These are phyloP conservation scores for Backusella westeae DNA, from an alignment of 192 early-diverging fungal genomes.

Conservation along the genomic window DNA sequence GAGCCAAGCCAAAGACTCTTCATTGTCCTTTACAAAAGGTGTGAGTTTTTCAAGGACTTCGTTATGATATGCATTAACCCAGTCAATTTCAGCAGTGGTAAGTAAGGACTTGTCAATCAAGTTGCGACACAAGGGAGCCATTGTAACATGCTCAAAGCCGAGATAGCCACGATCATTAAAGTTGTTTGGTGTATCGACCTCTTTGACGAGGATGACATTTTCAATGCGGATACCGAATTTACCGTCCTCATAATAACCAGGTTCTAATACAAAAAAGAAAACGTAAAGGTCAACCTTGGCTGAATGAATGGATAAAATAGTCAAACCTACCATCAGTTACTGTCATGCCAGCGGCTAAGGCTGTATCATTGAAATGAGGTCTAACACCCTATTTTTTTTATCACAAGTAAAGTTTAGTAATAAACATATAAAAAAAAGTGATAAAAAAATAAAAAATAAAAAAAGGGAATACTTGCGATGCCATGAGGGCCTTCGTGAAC, in stretches of 20 bases:
- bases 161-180: constrained; percentile 83
- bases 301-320: too few relatives aligned
- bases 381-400: constrained; percentile 37
- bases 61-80: constrained; percentile 87
- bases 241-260: constrained; percentile 97
- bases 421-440: too few relatives aligned
- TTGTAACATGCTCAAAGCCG: constrained; percentile 90
- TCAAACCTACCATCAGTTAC: constrained; percentile 71
- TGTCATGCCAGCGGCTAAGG: constrained; percentile 88
- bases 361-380: constrained; percentile 67
- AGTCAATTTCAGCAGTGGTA: constrained; percentile 69
- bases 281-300: too few relatives aligned
- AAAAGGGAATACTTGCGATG: constrained; percentile 52
- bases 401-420: too few relatives aligned
- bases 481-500: constrained; percentile 97
- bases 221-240: constrained; percentile 98
- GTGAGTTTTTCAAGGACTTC: constrained; percentile 74
- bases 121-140: constrained; percentile 86
- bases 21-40: constrained; percentile 70
- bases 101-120: constrained; percentile 74
- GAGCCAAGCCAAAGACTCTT: constrained; percentile 77
- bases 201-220: constrained; percentile 83
- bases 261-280: constrained; percentile 41
- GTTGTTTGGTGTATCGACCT: constrained; percentile 71
- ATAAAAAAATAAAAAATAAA: too few relatives aligned